Percentiles rank a stretch among this genome's conserved stretches.
Evolutionary conservation across 2,329 filamentous ascomycete species (phyloP).

Genomic region (Talaromyces islandicus): DNA sequence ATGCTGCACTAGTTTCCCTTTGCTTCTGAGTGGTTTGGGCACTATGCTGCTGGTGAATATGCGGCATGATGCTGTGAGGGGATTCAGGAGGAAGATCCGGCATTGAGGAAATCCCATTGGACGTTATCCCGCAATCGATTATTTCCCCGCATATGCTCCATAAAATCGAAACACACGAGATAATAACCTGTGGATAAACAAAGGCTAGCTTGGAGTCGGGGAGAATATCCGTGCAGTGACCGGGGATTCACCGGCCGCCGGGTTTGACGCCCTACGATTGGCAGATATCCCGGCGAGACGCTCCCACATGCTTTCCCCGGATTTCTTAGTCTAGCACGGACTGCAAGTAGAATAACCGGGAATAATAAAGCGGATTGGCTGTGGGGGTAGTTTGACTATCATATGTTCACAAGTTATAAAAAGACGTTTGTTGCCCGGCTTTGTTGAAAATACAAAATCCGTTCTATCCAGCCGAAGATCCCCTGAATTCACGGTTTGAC

Average conservation of each 20-base stretch:
- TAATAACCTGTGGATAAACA: no score
- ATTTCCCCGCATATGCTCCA: neutral
- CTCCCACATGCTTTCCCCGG: neutral
- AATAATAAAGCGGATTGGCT: neutral
- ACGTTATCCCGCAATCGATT: slow-evolving; percentile 12
- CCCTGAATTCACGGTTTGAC: neutral
- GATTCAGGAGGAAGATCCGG: neutral
- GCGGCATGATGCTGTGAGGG: slow-evolving; percentile 12
- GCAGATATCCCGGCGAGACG: slow-evolving; percentile 10
- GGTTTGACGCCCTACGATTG: neutral
- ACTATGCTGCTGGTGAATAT: neutral
- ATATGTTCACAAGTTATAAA: neutral
- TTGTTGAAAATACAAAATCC: neutral
- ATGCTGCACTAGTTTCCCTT: neutral
- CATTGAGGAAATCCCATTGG: slow-evolving; percentile 11
- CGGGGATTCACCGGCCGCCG: neutral
- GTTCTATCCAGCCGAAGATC: neutral
- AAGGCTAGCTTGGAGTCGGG: neutral
- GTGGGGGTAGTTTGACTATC: no score
- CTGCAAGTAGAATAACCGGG: slow-evolving; percentile 2
- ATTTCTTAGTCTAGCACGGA: slow-evolving; percentile 9
- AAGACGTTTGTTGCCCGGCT: neutral
- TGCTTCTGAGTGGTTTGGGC: neutral
- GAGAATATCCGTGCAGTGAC: neutral
- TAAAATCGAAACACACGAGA: neutral